These are phyloP conservation scores for Triangularia verruculosa DNA, from an alignment of 2,329 filamentous ascomycete genomes.

Conservation along the genomic window DNA sequence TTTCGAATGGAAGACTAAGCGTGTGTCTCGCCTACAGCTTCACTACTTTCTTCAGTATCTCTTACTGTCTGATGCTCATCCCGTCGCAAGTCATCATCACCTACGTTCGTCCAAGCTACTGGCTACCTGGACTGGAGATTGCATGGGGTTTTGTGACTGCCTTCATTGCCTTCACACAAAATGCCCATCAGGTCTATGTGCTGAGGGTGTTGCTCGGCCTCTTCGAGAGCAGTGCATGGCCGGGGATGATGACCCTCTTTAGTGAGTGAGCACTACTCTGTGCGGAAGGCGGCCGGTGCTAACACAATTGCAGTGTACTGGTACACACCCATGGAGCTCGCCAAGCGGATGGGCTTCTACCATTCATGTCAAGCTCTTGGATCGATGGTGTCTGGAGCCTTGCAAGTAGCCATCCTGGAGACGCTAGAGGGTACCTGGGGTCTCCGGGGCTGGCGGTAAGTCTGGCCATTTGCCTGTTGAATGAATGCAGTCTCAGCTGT, in stretches of 20 bases:
- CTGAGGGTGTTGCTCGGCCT: constrained; percentile 41
- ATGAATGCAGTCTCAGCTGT: background rate
- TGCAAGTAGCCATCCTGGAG: constrained; percentile 52
- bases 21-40: constrained; percentile 28
- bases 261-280: constrained; percentile 27
- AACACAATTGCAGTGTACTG: constrained; percentile 35
- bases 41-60: constrained; percentile 36
- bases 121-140: constrained; percentile 35
- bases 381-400: constrained; percentile 51
- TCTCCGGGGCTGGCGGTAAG: constrained; percentile 45
- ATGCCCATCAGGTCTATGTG: constrained; percentile 37
- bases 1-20: background rate
- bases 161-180: constrained; percentile 33
- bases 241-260: constrained; percentile 43
- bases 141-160: constrained; percentile 36
- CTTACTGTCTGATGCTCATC: constrained; percentile 36
- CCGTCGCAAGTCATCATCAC: constrained; percentile 38
- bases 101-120: constrained; percentile 36
- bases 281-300: background rate
- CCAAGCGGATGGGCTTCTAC: constrained; percentile 54
- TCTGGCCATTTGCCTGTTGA: background rate
- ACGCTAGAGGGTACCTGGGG: constrained; percentile 48
- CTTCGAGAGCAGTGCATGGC: constrained; percentile 41
- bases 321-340: constrained; percentile 43
- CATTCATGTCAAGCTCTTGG: constrained; percentile 52